Evolutionary conservation across 1,284 basidiomycete genomes (phyloP), one percentile per base, ranked within the genome.

Genomic region (Cystobasidium slooffiae): DNA sequence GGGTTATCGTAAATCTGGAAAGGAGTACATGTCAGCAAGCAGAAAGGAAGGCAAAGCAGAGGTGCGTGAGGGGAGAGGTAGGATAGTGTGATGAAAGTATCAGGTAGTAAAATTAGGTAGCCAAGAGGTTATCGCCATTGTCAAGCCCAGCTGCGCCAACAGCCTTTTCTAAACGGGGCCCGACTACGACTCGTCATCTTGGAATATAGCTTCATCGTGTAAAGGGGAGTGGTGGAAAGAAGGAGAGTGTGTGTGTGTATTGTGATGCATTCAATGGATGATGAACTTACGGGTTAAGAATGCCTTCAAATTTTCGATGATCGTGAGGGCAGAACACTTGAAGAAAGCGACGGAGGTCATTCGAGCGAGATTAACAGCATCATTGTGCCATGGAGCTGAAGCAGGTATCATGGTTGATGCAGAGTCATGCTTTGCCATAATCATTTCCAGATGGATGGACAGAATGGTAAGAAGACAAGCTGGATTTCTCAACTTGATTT

Each of bases 171-270:
- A 59, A 72, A 43, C 55, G 59, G 61, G 49, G 69, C 43, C 14
- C 24, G 18, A 41, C 59, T 37, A 31, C 68, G 69, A 72, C 69
- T 72, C 69, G 69, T 72, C 69, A 72, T 72, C 69, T 72, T 72
- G 58, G 61, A 63, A 64, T 46, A 53, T 41, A 24, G 18, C 49
- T 18, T 72, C 68, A 70, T 70, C 68, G 56, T 70, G 24, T 63
- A 31, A 24, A 24, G 58, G 58, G 18, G 44, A 24, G 31, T 37
- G 68, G 41, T 16, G 53, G 41, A 37, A n/a, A 39, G 44, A 6
- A 20, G 4, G 44, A 41, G 55, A 14, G 44, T 65, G 68, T 61
- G 68, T 31, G 58, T 61, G 55, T 58, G 67, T 46, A 31, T 39
- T 43, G 59, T 18, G 44, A 53, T 39, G 37, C 18, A 47, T 0